Base-by-base conservation (phyloP, 1,284 basidiomycete genomes). In the Fomes fomentarius region DNA sequence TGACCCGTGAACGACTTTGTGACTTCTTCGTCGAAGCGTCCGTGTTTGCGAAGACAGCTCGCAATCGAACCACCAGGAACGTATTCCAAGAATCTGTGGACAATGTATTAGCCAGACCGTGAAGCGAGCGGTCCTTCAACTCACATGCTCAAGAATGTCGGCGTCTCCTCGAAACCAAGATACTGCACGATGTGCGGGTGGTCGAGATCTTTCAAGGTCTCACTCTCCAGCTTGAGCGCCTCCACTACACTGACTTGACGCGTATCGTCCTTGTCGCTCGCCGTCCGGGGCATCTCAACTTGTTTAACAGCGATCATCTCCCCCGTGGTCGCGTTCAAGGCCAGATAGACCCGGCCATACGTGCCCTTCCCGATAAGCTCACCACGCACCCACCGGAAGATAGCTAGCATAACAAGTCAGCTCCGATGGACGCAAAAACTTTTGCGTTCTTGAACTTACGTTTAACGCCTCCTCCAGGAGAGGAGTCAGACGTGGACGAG, bases 291-390 rank as follows among this genome's bases (percentile, higher is more conserved):
- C 54, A 96, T 82, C 72, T 98, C 96, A 45, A 99, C 97, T 74
- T 99, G 97, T 74, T 99, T 99, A 63, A 99, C 97, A 7, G 97
- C 97, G 64, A 99, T 96, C 92, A 98, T 96, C 73, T 99, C 96
- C 52, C 96, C 96, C 0, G 96, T 98, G 1, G 94, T 96, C n/a
- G 93, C 94, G 71, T 99, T 99, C 59, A 99, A 78, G 17, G 94
- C 97, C 45, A 98, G 85, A 68, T 98, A 99, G 26, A 99, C 97
- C 46, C 92, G 85, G 7, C 96, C 96, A 67, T 96, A 99, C 4
- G 95, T 97, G 22, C 97, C 97, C 67, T 93, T 94, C 38, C 97
- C 97, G 62, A 99, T 98, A 40, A 98, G 79, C 71, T 98, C 94
- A 57, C 97, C 97, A 66, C 96, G 93, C 47, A 98, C 94, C 96